Base-by-base conservation (phyloP, 306 rosid genomes). In the Medicago truncatula region DNA sequence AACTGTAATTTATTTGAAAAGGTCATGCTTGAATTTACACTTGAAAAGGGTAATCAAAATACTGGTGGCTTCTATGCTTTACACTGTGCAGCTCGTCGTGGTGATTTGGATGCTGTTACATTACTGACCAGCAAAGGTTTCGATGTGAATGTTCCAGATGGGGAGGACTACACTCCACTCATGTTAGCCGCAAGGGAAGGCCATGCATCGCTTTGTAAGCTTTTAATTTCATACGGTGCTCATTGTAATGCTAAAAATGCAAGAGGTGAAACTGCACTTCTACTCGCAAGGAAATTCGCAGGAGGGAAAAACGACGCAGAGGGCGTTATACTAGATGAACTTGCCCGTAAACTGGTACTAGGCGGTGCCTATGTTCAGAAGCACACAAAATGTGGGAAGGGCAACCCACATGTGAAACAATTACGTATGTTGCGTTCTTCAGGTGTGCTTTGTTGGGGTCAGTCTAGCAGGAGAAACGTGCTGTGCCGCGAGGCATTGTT, bases 111-210 rank as follows among this genome's bases (percentile, higher is more conserved):
- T 6, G 97, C 96, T 3, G 96, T 86, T 59, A 81, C 85, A 73
- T 73, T 91, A 75, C 89, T 94, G 67, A 78, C 95, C 31, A 83
- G 87, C 18, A 89, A 83, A 81, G 96, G 96, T 14, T 94, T 88
- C 25, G 98, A 94, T 67, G 88, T 92, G 28, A 91, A 94, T 83
- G 86, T 83, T 65, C 89, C 85, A 15, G 93, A 94, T 31, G 89
- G 90, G 18, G 97, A 94, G 47, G 92, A 90, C 71, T 87, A 83
- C 75, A 94, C 97, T 52, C 96, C 98, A 0, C 95, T 94, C 76
- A 92, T 94, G 96, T 60, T 90, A 75, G 98, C 98, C 20, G 97
- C 98, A 43, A 90, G 92, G 80, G 96, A 89, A 86, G 93, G 96
- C 75, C 88, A 90, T 70, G 90, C 88, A 8, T 60, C 87, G 44